Base-by-base conservation (phyloP, 1,284 basidiomycete genomes). In the Pseudozyma thailandica region DNA sequence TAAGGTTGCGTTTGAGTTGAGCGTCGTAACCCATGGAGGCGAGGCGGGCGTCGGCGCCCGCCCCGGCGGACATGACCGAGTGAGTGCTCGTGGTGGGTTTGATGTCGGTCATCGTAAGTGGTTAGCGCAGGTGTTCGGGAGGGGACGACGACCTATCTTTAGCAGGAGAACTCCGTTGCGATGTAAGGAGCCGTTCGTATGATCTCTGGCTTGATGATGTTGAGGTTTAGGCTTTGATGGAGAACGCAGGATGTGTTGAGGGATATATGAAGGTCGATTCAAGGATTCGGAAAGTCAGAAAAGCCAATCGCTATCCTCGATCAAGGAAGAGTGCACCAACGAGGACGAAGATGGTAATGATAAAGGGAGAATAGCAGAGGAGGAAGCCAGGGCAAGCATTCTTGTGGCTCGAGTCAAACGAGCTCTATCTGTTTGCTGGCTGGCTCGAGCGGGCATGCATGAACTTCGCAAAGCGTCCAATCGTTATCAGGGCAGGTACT, bases 1-100 rank as follows among this genome's bases (percentile, higher is more conserved):
- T 84, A n/a, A 86, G 70, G 31, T 82, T 84, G 25, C 85, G 81
- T 27, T 82, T 81, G 51, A 86, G 74, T 66, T 86, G 83, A 26
- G 81, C 79, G 73, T 84, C 82, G 79, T 86, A 86, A 6, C 85
- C 85, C 82, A 85, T 82, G 52, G 81, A 83, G 51, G 84, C 83
- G 21, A 85, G 80, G 31, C 77, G 63, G 27, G 77, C 76, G 20
- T 79, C 80, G 18, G 77, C 79, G 41, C 77, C 79, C 16, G 68
- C 71, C 39, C 63, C 63, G 31, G 69, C 69, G 15, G 74, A 74
- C 9, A 59, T 51, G 47, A 72, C 60, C 25, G 79, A 81, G 58
- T 72, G 75, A 18, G 64, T 43, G 47, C 48, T 57, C 10, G 73
- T 66, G 2, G 56, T 71, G 33, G 56, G 60, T 27, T 72, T 75